A percentile compares a stretch with the other conserved stretches of the same genome.
phyloP scores from a whole-genome alignment of 2,329 filamentous ascomycete species.

The Aureobasidium sp. region DNA sequence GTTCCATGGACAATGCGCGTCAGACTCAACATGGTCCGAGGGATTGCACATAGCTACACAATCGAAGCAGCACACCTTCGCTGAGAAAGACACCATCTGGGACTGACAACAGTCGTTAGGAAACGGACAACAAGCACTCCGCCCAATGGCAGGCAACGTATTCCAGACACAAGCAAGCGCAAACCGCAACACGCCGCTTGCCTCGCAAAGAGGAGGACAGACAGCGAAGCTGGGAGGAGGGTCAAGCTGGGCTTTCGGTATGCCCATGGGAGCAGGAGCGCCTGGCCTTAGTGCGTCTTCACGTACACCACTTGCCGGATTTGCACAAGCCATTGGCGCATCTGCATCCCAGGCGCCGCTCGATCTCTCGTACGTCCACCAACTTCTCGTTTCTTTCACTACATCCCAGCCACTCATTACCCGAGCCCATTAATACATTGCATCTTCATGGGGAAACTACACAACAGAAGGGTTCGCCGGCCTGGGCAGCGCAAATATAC shows the following conservation, averaged over 20 bases:
- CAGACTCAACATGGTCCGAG: background rate
- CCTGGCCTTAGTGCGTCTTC: conserved; percentile 13
- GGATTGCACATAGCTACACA: background rate
- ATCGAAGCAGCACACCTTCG: background rate
- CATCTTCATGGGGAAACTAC: background rate
- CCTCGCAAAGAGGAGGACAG: conserved; percentile 15
- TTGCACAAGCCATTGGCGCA: conserved; percentile 16
- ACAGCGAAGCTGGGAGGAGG: conserved; percentile 15
- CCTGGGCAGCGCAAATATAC: background rate
- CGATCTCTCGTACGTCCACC: conserved; percentile 16
- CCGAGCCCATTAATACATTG: background rate
- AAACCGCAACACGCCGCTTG: conserved; percentile 13
- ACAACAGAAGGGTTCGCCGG: no score
- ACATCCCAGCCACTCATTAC: background rate
- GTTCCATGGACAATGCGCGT: background rate
- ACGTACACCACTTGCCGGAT: conserved; percentile 15
- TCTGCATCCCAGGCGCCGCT: conserved; percentile 14
- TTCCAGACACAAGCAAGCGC: conserved; percentile 33
- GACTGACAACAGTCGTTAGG: conserved; percentile 26
- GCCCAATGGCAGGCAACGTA: conserved; percentile 43
- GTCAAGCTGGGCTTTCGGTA: conserved; percentile 16
- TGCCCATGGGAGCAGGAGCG: conserved; percentile 14
- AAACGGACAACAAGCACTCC: conserved; percentile 42
- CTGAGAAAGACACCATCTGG: background rate
- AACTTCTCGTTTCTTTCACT: background rate